These are phyloP conservation scores for Ulmus americana DNA, from an alignment of 331 rosid species.

Conservation along the genomic window DNA sequence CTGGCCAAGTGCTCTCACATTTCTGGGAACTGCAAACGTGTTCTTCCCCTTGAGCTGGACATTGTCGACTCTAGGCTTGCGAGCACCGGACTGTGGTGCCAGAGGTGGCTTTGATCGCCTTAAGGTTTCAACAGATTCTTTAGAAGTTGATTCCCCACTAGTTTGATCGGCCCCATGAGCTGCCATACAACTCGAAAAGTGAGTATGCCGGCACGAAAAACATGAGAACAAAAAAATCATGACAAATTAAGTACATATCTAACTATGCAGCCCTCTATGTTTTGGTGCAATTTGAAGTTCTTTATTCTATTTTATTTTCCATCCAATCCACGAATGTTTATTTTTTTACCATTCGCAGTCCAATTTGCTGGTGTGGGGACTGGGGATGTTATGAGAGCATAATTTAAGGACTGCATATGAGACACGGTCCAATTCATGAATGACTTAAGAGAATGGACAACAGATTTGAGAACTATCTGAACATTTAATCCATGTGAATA, in stretches of 20 bases:
- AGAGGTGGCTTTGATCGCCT: slow-evolving; percentile 25
- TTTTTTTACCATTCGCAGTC: no score
- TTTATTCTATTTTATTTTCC: no score
- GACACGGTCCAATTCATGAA: no score
- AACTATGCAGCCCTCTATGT: no score
- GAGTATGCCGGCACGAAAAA: background rate
- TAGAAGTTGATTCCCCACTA: slow-evolving; percentile 30
- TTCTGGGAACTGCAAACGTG: slow-evolving; percentile 82
- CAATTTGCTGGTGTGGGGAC: no score
- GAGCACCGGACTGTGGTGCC: slow-evolving; percentile 27
- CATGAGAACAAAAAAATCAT: slow-evolving; percentile 10
- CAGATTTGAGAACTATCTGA: no score
- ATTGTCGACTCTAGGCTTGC: slow-evolving; percentile 38
- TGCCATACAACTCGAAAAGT: slow-evolving; percentile 23
- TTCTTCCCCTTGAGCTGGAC: slow-evolving; percentile 65
- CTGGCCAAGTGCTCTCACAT: slow-evolving; percentile 63
- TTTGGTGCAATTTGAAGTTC: no score
- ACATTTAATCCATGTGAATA: no score
- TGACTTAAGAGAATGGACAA: no score
- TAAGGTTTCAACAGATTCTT: slow-evolving; percentile 35
- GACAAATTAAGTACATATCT: background rate
- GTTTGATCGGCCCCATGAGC: slow-evolving; percentile 26
- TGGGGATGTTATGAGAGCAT: no score
- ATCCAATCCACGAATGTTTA: no score
- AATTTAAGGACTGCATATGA: no score